phyloP scores from a whole-genome alignment of 148 eudicot species.

The Persicaria maculosa region DNA sequence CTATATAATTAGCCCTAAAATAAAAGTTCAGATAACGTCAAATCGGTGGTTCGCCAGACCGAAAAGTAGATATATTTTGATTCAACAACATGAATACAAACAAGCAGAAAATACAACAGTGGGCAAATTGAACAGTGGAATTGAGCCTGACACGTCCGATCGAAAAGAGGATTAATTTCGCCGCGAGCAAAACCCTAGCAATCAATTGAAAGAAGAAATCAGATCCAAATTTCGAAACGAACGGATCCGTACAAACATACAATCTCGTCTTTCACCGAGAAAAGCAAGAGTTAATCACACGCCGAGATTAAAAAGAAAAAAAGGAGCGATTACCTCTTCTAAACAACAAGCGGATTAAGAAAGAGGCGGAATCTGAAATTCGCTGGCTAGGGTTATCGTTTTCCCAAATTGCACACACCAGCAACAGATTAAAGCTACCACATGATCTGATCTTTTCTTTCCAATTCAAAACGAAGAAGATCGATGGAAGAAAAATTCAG shows the following conservation, averaged over 20 bases:
- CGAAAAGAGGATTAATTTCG: not conserved
- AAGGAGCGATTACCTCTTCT: not conserved
- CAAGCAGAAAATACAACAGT: not conserved
- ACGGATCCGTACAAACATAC: not conserved
- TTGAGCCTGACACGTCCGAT: too few relatives aligned
- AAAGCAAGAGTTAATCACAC: not conserved
- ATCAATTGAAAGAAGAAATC: too few relatives aligned
- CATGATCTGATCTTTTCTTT: constrained; percentile 2
- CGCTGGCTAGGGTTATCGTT: not conserved
- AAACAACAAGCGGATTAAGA: not conserved
- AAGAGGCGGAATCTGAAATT: not conserved
- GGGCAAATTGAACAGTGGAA: not conserved
- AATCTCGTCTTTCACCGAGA: not conserved
- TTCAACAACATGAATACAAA: not conserved
- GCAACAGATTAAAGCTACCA: constrained; percentile 14
- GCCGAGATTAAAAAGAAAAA: not conserved
- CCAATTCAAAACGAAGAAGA: not conserved
- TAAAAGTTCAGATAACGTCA: too few relatives aligned
- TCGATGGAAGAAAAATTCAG: constrained; percentile 1
- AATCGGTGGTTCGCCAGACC: too few relatives aligned
- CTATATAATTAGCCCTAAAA: too few relatives aligned
- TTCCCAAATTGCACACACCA: not conserved
- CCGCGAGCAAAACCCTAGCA: not conserved
- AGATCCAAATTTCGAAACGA: not conserved
- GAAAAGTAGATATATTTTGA: too few relatives aligned